Percentiles rank a stretch among this genome's conserved stretches.
These are phyloP conservation scores for Phytophthora sansomeana DNA, from an alignment of 352 stramenopile species.

Conservation along the genomic window DNA sequence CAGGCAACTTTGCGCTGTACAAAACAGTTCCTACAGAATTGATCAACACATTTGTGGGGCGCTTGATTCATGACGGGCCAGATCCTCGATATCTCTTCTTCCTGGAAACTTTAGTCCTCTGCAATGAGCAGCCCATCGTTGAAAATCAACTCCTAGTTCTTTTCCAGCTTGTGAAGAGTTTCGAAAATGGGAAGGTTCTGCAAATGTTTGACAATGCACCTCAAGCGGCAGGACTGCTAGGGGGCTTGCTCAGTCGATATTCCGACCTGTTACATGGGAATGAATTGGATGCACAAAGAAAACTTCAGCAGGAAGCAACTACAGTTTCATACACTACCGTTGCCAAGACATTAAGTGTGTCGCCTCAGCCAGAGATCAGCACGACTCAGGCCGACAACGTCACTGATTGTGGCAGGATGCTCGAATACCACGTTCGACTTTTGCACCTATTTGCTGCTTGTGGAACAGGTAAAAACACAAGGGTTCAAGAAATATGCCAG, in stretches of 20 bases:
- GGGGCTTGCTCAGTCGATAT: constrained; percentile 44
- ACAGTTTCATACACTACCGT: neutral
- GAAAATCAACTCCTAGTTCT: constrained; percentile 78
- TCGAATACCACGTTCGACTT: constrained; percentile 67
- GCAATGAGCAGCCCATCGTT: constrained; percentile 58
- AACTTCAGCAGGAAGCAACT: neutral
- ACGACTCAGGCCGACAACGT: neutral
- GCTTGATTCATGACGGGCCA: constrained; percentile 45
- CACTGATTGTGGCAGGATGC: constrained; percentile 34
- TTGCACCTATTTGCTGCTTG: constrained; percentile 72
- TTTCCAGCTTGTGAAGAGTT: constrained; percentile 73
- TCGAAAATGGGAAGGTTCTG: constrained; percentile 56
- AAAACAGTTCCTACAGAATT: constrained; percentile 66
- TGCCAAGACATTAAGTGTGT: neutral
- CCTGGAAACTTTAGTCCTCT: constrained; percentile 67
- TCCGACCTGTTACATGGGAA: constrained; percentile 9
- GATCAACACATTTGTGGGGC: constrained; percentile 60
- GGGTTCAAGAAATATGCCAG: constrained; percentile 73
- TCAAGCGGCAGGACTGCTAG: constrained; percentile 37
- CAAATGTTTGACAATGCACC: constrained; percentile 64
- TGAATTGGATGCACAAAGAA: neutral
- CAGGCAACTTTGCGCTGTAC: constrained; percentile 53
- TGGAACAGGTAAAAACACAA: constrained; percentile 65
- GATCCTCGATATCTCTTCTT: constrained; percentile 70
- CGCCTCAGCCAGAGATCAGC: neutral